Base-by-base conservation (phyloP, 2,329 filamentous ascomycete species). In the Colletotrichum camelliae region DNA sequence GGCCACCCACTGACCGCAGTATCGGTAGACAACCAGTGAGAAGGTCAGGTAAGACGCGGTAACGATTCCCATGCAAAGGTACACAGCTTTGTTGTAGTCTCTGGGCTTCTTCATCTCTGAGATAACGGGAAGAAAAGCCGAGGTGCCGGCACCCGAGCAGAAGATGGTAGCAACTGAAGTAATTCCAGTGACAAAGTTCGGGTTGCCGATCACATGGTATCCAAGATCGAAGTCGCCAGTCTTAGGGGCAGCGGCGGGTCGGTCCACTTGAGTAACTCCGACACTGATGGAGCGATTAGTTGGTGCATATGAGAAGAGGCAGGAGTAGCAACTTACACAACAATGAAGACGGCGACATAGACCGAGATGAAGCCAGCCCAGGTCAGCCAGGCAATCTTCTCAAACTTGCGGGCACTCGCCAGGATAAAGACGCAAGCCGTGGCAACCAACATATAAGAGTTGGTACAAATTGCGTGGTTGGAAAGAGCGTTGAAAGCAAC, bases 61-160 rank as follows among this genome's bases (percentile, higher is more conserved):
- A 6, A 92, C 90, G 67, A 93, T 82, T 18, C 82, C 84, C 90
- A 92, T 92, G 81, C 89, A 91, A 16, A 88, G 82, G 79, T 88
- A 92, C 0, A 93, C 85, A 1, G 92, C 88, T 81, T 92, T 93
- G 75, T 87, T 87, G 81, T 90, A 93, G 78, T 93, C 90, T 24
- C 85, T 85, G 0, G 92, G 91, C 35, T 87, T 86, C 57, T 84
- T 86, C 91, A 94, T 94, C 83, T 94, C 92, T 0, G 89, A 90
- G 69, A 93, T 93, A 74, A 94, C 90, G 6, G 91, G 91, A 2
- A 93, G 83, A 79, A 93, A 93, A 2, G 90, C 90, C 1, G 88
- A 89, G 0, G 91, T 92, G 21, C 89, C 90, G 0, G 91, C 89
- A 8, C 87, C 88, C 3, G 90, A 91, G 72, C 90, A 88, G 82